Evolutionary conservation across 2,329 filamentous ascomycete genomes (phyloP), one percentile per base, ranked within the genome.

Genomic region (Xylariaceae sp.): DNA sequence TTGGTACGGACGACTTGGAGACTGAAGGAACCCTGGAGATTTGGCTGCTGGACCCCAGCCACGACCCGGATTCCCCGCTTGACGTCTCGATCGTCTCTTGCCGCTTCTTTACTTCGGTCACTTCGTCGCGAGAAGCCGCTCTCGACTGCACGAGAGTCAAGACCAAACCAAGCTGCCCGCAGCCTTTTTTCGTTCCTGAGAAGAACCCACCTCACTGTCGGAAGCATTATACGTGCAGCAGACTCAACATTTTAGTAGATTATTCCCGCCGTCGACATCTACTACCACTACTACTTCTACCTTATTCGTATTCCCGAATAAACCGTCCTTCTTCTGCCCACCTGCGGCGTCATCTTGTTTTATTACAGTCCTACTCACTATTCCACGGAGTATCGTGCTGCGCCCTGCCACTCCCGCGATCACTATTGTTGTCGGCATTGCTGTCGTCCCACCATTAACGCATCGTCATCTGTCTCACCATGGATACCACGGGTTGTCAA

Each of bases 31-130:
- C 57, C 56, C 58, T 59, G 58, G 56, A 56, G 56, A 51, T 53
- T 59, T 59, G 57, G 58, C 62, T 62, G 60, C 62, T 64, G 62
- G 57, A 62, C 61, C 60, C 58, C 62, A 58, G 62, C 62, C 62
- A 64, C 62, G 56, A 60, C 53, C 58, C 37, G 35, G 48, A 51
- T 51, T 45, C 59, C 62, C 59, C 51, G 57, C 59, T 49, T 53
- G 49, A 50, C 45, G 45, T 59, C 23, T 53, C 48, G 18, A 51
- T 61, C 49, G 35, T 56, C 39, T 52, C 35, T 52, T 50, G 35
- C 56, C 55, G 44, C 49, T 56, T 60, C 52, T 49, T 53, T 51
- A 35, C 34, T 52, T 53, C 30, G 45, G 56, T 51, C 51, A 53
- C 59, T 58, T 57, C 59, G 56, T 53, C 54, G 54, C 62, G 62